These are phyloP conservation scores for Dichotomocladium elegans DNA, from an alignment of 371 early-diverging fungal genomes.

Conservation along the genomic window DNA sequence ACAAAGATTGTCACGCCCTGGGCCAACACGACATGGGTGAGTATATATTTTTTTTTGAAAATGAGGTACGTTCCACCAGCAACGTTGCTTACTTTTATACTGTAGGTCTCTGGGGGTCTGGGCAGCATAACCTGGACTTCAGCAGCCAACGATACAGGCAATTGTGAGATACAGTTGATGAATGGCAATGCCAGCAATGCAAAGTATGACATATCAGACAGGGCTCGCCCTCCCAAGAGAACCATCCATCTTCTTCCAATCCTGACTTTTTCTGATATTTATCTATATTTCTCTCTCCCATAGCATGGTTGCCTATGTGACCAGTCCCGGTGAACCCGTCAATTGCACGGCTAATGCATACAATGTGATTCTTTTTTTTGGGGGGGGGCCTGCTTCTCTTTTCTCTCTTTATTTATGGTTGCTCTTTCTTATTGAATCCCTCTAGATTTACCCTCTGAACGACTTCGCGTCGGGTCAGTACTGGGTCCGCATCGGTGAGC, in stretches of 20 bases:
- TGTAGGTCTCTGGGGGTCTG: conserved; percentile 34
- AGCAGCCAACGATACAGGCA: conserved; percentile 19
- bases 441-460: conserved; percentile 41
- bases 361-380: conserved; percentile 13
- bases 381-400: no score
- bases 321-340: conserved; percentile 14
- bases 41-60: not conserved
- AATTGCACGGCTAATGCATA: conserved; percentile 12
- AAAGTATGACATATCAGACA: conserved; percentile 24
- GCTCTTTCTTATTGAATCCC: no score
- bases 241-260: no score
- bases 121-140: conserved; percentile 43
- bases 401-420: no score
- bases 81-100: not conserved
- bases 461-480: conserved; percentile 40
- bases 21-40: conserved; percentile 39
- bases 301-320: conserved; percentile 26
- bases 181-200: conserved; percentile 35
- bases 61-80: not conserved
- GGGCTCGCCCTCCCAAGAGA: no score
- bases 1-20: conserved; percentile 43
- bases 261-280: no score
- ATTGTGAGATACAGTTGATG: conserved; percentile 43
- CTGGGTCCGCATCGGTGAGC: conserved; percentile 45
- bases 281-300: not conserved